These are phyloP conservation scores for Rachicladosporium sp. DNA, from an alignment of 2,329 filamentous ascomycete species.

Conservation along the genomic window DNA sequence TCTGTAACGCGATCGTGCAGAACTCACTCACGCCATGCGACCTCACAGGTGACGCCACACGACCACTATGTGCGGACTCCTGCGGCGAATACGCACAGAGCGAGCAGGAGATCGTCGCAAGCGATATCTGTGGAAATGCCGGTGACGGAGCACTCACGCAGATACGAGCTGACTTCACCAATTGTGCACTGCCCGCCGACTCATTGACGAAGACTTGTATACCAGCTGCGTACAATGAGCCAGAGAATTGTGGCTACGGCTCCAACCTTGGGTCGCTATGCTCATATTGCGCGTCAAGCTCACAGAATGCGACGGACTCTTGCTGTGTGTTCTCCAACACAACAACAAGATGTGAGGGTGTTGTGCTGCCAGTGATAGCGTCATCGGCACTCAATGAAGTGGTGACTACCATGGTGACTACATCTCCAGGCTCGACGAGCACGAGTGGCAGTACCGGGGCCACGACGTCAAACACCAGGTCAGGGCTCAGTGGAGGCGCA, in stretches of 20 bases:
- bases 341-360: conserved; percentile 58
- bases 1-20: conserved; percentile 91
- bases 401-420: conserved; percentile 51
- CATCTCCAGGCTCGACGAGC: conserved; percentile 9
- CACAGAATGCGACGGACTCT: conserved; percentile 84
- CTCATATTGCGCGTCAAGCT: conserved; percentile 71
- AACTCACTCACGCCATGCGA: conserved; percentile 63
- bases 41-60: conserved; percentile 50
- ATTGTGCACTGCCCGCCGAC: conserved; percentile 71
- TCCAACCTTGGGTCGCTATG: conserved; percentile 65
- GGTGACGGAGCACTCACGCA: conserved; percentile 55
- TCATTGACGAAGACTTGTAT: conserved; percentile 68
- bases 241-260: conserved; percentile 73
- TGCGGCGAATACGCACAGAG: conserved; percentile 82
- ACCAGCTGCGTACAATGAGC: conserved; percentile 65
- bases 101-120: conserved; percentile 71
- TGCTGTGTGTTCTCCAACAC: conserved; percentile 79
- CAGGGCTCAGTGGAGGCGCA: conserved; percentile 62
- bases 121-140: conserved; percentile 60
- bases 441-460: conserved; percentile 11
- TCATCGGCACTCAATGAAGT: conserved; percentile 49
- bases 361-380: conserved; percentile 56
- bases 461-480: conserved; percentile 17
- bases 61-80: conserved; percentile 75
- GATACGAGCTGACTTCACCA: conserved; percentile 84